phyloP scores from a whole-genome alignment of 2,329 filamentous ascomycete species.

The Metarhizium rileyi region DNA sequence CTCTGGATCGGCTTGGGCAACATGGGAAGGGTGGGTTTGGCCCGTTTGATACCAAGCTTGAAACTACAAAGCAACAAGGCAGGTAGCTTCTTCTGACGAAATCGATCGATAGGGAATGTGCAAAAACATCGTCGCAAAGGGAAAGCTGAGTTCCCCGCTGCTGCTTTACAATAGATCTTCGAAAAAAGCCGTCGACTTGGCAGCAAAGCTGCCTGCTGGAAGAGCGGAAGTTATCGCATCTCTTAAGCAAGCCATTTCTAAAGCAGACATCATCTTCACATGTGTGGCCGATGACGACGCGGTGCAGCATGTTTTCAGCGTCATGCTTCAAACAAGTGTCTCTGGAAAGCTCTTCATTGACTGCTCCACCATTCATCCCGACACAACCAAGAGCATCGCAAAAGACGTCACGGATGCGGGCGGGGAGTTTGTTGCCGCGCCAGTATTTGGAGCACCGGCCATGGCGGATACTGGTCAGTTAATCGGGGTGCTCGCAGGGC shows the following conservation, averaged over 20 bases:
- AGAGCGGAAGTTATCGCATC: conserved; percentile 55
- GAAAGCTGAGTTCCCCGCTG: conserved; percentile 57
- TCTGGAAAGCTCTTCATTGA: conserved; percentile 74
- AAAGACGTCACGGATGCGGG: conserved; percentile 47
- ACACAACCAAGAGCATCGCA: conserved; percentile 61
- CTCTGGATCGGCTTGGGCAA: conserved; percentile 81
- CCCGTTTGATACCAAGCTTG: background rate
- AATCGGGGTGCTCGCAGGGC: conserved; percentile 63
- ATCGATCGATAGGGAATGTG: conserved; percentile 62
- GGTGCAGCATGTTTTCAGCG: conserved; percentile 51
- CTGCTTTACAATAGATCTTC: conserved; percentile 73
- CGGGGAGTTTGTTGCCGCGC: conserved; percentile 62
- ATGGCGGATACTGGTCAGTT: conserved; percentile 63
- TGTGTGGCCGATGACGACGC: conserved; percentile 73
- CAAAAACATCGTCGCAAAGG: conserved; percentile 75
- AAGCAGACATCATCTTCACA: conserved; percentile 70
- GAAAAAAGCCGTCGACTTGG: conserved; percentile 54
- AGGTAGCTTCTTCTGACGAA: background rate
- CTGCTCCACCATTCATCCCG: conserved; percentile 80
- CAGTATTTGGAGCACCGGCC: conserved; percentile 61
- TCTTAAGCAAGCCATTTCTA: conserved; percentile 55
- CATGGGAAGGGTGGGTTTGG: conserved; percentile 61
- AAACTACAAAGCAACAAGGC: background rate
- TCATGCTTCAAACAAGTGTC: conserved; percentile 44
- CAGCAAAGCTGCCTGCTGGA: conserved; percentile 45